A percentile compares a stretch with the other conserved stretches of the same genome.
These are phyloP conservation scores for Boletus tomentosulus DNA, from an alignment of 768 basidiomycete species.

Conservation along the genomic window DNA sequence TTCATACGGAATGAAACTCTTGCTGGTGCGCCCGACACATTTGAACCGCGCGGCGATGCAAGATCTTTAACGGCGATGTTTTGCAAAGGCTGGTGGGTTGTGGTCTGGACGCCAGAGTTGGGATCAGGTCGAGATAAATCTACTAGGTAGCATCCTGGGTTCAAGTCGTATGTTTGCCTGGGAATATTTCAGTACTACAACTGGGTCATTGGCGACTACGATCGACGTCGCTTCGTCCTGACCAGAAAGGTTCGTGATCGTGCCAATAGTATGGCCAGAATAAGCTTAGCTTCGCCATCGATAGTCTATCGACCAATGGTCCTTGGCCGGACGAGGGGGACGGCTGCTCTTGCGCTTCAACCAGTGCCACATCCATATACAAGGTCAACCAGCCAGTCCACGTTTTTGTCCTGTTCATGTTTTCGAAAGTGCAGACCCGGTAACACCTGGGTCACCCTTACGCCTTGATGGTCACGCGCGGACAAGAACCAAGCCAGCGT, in stretches of 20 bases:
- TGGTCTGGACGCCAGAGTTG: no score
- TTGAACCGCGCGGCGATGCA: constrained; percentile 4
- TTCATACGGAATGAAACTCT: not conserved
- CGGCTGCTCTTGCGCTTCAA: constrained; percentile 6
- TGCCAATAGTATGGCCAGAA: constrained; percentile 1
- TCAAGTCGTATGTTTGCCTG: not conserved
- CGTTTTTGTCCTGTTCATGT: not conserved
- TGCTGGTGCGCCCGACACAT: not conserved
- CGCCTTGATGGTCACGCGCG: not conserved
- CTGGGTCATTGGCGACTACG: constrained; percentile 5
- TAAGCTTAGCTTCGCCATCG: constrained; percentile 4
- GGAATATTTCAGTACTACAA: not conserved
- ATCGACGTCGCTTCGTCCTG: constrained; percentile 10
- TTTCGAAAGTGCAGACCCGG: not conserved
- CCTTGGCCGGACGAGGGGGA: constrained; percentile 5
- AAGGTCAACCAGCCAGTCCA: constrained; percentile 4
- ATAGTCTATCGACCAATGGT: constrained; percentile 20
- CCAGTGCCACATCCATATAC: not conserved
- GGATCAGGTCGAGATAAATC: no score
- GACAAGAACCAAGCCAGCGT: constrained; percentile 2
- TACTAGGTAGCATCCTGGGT: not conserved
- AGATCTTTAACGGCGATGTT: not conserved
- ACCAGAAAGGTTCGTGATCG: constrained; percentile 2
- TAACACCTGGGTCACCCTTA: not conserved
- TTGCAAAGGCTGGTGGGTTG: not conserved